phyloP scores from a whole-genome alignment of 345 rosid genomes.

The Eucalyptus brandiana region DNA sequence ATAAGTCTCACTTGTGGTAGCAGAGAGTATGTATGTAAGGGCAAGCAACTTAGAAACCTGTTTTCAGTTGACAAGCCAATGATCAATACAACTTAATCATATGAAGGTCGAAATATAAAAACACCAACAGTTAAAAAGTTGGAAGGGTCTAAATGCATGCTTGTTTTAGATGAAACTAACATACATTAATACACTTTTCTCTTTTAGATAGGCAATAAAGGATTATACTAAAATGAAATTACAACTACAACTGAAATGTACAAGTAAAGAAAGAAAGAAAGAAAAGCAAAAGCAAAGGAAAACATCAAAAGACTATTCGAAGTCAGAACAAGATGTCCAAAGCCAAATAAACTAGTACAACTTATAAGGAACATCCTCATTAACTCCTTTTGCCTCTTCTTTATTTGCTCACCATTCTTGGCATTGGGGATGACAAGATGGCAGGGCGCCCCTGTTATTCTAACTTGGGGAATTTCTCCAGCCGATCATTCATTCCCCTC shows the following conservation, averaged over 20 bases:
- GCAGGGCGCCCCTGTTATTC: not conserved
- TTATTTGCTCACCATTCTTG: not conserved
- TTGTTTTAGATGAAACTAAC: not conserved
- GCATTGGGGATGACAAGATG: not conserved
- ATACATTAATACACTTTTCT: not conserved
- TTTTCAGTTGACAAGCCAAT: not conserved
- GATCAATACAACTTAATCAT: not conserved
- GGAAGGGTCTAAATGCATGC: not conserved
- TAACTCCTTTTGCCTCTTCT: not conserved
- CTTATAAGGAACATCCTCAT: not conserved
- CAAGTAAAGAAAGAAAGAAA: not conserved
- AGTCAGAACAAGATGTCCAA: not conserved
- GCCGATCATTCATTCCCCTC: not conserved
- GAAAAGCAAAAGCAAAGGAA: not conserved
- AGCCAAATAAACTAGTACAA: not conserved
- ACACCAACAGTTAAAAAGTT: not conserved
- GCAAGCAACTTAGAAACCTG: constrained; percentile 85
- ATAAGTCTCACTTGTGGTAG: constrained; percentile 24
- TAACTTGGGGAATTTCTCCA: not conserved
- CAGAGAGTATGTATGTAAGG: constrained; percentile 41
- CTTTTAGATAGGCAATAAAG: not conserved
- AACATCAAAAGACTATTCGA: not conserved
- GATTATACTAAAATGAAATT: not conserved
- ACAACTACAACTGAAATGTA: not conserved
- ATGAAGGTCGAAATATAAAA: not conserved